Evolutionary conservation across 176 grass and related monocot species (phyloP).

Genomic region (Melocanna baccifera): DNA sequence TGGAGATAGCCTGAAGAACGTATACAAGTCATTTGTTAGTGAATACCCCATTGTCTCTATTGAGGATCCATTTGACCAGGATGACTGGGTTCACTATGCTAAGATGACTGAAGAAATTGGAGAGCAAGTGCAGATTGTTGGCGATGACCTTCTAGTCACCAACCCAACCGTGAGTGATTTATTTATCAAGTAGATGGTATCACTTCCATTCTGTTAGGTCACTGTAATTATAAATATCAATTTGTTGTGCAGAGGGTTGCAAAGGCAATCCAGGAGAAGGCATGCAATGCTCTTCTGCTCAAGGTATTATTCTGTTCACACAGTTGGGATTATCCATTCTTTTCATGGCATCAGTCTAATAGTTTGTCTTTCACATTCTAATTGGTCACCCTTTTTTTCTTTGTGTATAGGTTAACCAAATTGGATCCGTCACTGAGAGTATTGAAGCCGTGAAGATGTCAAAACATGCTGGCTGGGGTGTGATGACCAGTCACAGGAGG

Average conservation of each 20-base stretch:
- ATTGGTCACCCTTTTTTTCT: background rate
- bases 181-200: background rate
- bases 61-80: constrained; percentile 97
- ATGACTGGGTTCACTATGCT: constrained; percentile 86
- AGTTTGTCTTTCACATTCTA: background rate
- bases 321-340: background rate
- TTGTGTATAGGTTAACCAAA: constrained; percentile 70
- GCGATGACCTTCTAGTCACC: constrained; percentile 92
- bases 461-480: constrained; percentile 75
- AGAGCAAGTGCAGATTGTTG: constrained; percentile 83
- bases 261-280: constrained; percentile 84
- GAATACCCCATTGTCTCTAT: constrained; percentile 95
- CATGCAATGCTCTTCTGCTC: constrained; percentile 91
- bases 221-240: background rate
- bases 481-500: constrained; percentile 89
- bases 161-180: constrained; percentile 70
- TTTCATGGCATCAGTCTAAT: background rate
- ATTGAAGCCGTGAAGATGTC: constrained; percentile 91
- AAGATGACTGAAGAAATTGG: constrained; percentile 91
- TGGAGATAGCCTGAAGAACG: constrained; percentile 87
- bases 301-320: constrained; percentile 48
- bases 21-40: constrained; percentile 88
- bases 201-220: background rate
- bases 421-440: constrained; percentile 84
- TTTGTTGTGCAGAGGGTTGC: constrained; percentile 63